Conservation (phyloP, 2,329 filamentous ascomycete genomes). For the Ophiocordyceps australis region DNA sequence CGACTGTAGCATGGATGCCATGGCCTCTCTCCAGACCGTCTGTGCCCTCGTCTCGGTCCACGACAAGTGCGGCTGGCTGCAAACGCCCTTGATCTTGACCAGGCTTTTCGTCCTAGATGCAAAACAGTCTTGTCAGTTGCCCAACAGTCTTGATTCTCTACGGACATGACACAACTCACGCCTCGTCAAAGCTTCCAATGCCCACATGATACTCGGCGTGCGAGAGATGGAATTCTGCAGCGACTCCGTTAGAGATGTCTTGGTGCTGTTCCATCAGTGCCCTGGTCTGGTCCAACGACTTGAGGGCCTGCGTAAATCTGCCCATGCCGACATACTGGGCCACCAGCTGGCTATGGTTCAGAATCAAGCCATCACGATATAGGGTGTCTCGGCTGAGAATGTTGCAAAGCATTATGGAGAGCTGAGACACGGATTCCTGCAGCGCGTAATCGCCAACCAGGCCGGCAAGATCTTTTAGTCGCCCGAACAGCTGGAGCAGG, state of each 20-base stretch:
- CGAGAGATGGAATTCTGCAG: conserved; percentile 44
- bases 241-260: conserved; percentile 17
- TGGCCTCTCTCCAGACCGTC: conserved; percentile 11
- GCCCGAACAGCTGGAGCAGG: conserved; percentile 29
- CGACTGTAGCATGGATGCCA: conserved; percentile 37
- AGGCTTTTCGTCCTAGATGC: conserved; percentile 12
- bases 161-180: conserved; percentile 13
- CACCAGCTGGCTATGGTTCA: conserved; percentile 27
- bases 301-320: conserved; percentile 27
- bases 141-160: not conserved
- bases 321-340: conserved; percentile 36
- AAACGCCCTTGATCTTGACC: conserved; percentile 19
- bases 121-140: not conserved
- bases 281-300: conserved; percentile 38
- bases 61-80: conserved; percentile 9
- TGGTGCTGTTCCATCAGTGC: conserved; percentile 20
- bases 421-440: conserved; percentile 25
- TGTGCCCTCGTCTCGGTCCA: conserved; percentile 16
- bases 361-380: conserved; percentile 20
- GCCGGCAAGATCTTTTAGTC: conserved; percentile 30
- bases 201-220: conserved; percentile 58
- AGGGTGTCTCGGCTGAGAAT: no score
- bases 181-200: conserved; percentile 46
- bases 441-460: conserved; percentile 29
- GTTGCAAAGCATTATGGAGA: no score